These are phyloP conservation scores for Gillenia trifoliata DNA, from an alignment of 306 rosid genomes.

Conservation along the genomic window DNA sequence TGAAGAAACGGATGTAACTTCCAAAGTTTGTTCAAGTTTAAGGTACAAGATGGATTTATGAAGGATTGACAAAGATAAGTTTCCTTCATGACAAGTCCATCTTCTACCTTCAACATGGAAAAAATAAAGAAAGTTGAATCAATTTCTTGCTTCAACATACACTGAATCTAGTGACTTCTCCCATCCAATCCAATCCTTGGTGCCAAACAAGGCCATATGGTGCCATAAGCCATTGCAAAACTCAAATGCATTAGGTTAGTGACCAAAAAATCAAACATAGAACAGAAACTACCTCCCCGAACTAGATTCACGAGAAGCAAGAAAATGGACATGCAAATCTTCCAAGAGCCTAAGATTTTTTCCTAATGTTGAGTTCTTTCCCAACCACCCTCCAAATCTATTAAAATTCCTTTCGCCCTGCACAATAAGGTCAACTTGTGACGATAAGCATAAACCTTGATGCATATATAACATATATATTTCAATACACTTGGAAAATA, in stretches of 20 bases:
- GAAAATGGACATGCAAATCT: constrained; percentile 83
- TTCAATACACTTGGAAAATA: constrained; percentile 2
- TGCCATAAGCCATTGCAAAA: background rate
- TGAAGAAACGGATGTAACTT: background rate
- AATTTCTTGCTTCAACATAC: too few relatives aligned
- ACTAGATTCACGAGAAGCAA: constrained; percentile 83
- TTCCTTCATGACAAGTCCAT: background rate
- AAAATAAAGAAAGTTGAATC: background rate
- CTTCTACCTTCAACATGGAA: background rate
- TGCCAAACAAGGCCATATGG: background rate
- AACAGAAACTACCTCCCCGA: constrained; percentile 60
- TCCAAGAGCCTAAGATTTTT: constrained; percentile 85
- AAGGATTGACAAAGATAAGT: background rate
- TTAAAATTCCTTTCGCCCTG: constrained; percentile 88
- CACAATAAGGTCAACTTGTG: constrained; percentile 19
- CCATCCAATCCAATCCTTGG: background rate
- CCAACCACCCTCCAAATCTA: constrained; percentile 95
- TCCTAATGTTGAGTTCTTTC: constrained; percentile 83
- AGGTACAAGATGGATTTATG: background rate
- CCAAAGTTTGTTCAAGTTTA: background rate
- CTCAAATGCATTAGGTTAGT: constrained; percentile 2
- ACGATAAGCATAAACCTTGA: constrained; percentile 11
- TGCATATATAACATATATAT: background rate
- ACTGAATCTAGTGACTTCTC: background rate
- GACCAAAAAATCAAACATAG: constrained; percentile 11